Conservation (phyloP, 2,329 filamentous ascomycete species). For the Colletotrichum sidae region DNA sequence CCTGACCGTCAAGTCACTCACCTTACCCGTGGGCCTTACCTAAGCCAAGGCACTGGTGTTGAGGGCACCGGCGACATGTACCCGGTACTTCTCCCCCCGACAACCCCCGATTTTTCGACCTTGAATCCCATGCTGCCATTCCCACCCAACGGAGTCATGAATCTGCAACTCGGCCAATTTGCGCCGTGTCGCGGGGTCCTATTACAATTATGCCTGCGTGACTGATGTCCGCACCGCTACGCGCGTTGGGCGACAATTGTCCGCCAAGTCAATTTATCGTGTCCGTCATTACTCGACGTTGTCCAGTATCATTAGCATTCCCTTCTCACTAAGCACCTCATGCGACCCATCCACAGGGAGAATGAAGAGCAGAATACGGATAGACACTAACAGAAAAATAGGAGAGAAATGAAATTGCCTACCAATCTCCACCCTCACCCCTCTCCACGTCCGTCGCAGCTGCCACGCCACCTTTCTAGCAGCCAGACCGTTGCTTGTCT, state of each 20-base stretch:
- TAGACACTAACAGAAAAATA: too few relatives aligned
- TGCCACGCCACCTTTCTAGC: neutral
- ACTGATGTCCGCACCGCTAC: neutral
- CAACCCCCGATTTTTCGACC: constrained; percentile 18
- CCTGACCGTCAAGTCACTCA: neutral
- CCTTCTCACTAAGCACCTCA: too few relatives aligned
- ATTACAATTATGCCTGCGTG: too few relatives aligned
- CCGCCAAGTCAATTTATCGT: neutral
- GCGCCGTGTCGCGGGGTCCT: constrained; percentile 21
- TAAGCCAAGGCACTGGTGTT: neutral
- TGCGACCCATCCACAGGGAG: too few relatives aligned
- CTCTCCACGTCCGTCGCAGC: neutral
- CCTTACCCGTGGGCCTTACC: neutral
- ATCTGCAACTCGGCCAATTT: constrained; percentile 31
- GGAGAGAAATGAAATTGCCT: too few relatives aligned
- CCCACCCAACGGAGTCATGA: constrained; percentile 12
- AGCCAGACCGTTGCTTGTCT: constrained; percentile 27
- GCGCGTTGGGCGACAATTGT: constrained; percentile 13
- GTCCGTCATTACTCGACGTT: neutral
- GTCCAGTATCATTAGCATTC: neutral
- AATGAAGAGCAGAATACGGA: too few relatives aligned
- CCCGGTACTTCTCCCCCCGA: constrained; percentile 21
- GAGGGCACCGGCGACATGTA: constrained; percentile 14
- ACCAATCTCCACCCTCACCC: constrained; percentile 2
- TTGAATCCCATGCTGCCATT: constrained; percentile 30